Evolutionary conservation across 2,329 filamentous ascomycete genomes (phyloP).

Genomic region (Trichophyton schoenleinii): DNA sequence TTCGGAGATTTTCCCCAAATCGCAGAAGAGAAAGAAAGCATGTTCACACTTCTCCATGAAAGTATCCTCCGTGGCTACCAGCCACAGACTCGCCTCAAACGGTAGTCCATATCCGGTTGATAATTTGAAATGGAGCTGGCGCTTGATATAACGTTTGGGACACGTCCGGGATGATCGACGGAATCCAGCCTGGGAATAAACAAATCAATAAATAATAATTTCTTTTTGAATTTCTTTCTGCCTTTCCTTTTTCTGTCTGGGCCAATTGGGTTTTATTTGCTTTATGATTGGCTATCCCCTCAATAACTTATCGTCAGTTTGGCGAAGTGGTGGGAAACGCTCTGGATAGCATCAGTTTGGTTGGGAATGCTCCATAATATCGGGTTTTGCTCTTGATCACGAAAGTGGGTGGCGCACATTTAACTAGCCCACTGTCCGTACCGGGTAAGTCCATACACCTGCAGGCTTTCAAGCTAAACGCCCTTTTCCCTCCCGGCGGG

Average conservation of each 20-base stretch:
- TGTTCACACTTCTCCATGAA: neutral
- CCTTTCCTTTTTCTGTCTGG: neutral
- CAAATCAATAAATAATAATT: constrained; percentile 3
- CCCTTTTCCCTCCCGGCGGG: neutral
- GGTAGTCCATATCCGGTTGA: neutral
- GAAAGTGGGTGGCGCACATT: neutral
- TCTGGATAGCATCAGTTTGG: neutral
- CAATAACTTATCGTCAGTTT: neutral
- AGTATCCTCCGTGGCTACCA: neutral
- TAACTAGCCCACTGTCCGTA: neutral
- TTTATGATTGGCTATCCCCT: neutral
- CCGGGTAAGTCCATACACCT: neutral
- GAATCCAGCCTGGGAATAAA: neutral
- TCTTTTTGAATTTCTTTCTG: neutral
- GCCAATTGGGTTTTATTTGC: constrained; percentile 1
- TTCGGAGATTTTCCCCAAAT: constrained; percentile 2
- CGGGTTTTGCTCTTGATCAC: constrained; percentile 1
- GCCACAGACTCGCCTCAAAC: neutral
- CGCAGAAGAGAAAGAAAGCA: neutral
- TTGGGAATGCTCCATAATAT: constrained; percentile 1
- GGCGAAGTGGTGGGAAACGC: neutral
- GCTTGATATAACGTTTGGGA: constrained; percentile 3
- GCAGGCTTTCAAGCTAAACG: neutral
- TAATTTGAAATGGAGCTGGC: constrained; percentile 2
- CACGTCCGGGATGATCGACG: constrained; percentile 4